Conservation (phyloP, 805 yeast genomes). For the Ascoidea rubescens region DNA sequence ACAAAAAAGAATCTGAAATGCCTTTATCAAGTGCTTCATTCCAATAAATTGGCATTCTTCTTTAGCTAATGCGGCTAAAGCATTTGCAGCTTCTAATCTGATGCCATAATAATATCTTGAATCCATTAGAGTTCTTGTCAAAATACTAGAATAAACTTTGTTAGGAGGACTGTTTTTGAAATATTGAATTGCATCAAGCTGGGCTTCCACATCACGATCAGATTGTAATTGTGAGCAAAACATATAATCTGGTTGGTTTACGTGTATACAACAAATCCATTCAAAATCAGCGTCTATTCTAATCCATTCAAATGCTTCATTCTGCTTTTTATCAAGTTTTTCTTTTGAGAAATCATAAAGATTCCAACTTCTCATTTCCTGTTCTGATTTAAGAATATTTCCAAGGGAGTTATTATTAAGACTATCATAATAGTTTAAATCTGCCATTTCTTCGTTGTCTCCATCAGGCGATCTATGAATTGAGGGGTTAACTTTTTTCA, state of each 20-base stretch:
- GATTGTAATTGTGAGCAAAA: slow-evolving; percentile 85
- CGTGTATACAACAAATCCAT: slow-evolving; percentile 76
- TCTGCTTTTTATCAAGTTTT: slow-evolving; percentile 52
- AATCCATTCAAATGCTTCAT: slow-evolving; percentile 95
- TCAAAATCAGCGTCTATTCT: slow-evolving; percentile 96
- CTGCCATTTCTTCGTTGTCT: slow-evolving; percentile 14
- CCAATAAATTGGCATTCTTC: slow-evolving; percentile 58
- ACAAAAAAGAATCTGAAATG: slow-evolving; percentile 60
- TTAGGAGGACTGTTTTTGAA: slow-evolving; percentile 53
- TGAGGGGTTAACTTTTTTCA: slow-evolving; percentile 35
- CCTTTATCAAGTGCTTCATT: slow-evolving; percentile 51
- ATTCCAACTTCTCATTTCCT: slow-evolving; percentile 59
- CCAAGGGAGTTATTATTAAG: slow-evolving; percentile 46
- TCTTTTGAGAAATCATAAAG: slow-evolving; percentile 56
- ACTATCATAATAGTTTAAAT: slow-evolving; percentile 14
- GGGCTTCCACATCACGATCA: slow-evolving; percentile 95
- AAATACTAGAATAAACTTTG: slow-evolving; percentile 55
- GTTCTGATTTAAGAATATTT: slow-evolving; percentile 49
- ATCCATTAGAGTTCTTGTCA: slow-evolving; percentile 75
- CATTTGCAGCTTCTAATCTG: slow-evolving; percentile 73
- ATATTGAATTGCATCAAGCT: slow-evolving; percentile 63
- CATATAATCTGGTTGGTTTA: slow-evolving; percentile 92
- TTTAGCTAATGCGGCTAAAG: slow-evolving; percentile 55
- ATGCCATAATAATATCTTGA: slow-evolving; percentile 78
- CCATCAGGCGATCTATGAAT: slow-evolving; percentile 16